Conservation (phyloP, 2,329 filamentous ascomycete genomes). For the Stemphylium lycopersici region DNA sequence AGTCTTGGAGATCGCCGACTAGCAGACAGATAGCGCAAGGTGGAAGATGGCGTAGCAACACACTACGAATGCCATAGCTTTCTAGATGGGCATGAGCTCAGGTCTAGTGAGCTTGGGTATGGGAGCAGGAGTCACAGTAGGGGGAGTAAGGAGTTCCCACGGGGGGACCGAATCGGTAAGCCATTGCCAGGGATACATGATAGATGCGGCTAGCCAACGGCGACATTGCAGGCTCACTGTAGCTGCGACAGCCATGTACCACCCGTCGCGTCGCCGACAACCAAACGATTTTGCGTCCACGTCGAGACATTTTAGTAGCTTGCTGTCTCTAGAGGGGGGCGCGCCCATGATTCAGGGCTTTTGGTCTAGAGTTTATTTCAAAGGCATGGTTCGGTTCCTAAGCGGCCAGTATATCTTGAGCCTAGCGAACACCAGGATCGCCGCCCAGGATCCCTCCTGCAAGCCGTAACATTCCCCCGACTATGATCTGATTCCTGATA, state of each 20-base stretch:
- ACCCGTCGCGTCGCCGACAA: too few relatives aligned
- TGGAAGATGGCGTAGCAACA: not conserved
- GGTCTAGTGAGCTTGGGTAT: not conserved
- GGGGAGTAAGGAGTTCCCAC: not conserved
- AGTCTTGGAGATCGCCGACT: not conserved
- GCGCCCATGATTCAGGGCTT: not conserved
- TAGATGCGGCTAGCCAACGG: not conserved
- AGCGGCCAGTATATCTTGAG: constrained; percentile 2
- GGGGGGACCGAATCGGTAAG: not conserved
- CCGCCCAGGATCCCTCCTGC: constrained; percentile 12
- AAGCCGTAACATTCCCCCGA: constrained; percentile 11
- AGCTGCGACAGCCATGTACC: not conserved
- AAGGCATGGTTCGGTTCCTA: not conserved
- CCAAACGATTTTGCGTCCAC: too few relatives aligned
- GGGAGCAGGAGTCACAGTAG: not conserved
- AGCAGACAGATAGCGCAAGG: not conserved
- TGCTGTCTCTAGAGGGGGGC: not conserved
- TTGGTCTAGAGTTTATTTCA: not conserved
- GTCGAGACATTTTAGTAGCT: not conserved
- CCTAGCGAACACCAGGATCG: constrained; percentile 17
- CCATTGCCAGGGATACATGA: not conserved
- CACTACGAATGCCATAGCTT: not conserved
- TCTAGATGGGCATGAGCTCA: not conserved
- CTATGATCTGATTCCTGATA: constrained; percentile 5
- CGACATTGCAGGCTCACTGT: not conserved